Percentiles rank a stretch among this genome's conserved stretches.
phyloP scores from a whole-genome alignment of 768 basidiomycete species.

The Phaffia tasmanica region DNA sequence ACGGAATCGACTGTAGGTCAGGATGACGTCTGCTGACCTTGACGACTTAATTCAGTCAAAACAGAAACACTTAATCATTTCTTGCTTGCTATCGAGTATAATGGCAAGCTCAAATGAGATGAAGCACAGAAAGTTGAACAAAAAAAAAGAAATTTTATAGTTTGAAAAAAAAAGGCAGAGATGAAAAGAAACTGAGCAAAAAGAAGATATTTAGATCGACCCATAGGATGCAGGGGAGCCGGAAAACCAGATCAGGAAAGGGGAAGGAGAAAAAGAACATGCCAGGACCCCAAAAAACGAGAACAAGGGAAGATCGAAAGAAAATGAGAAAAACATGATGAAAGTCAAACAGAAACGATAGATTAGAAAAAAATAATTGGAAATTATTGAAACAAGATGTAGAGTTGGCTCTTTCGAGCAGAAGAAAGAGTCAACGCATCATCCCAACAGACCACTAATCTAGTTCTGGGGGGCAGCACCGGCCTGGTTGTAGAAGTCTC shows the following conservation, averaged over 20 bases:
- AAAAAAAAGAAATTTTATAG: too few relatives aligned
- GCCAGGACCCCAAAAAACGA: slow-evolving; percentile 2
- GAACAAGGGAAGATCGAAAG: neutral
- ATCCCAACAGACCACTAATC: neutral
- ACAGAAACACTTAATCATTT: too few relatives aligned
- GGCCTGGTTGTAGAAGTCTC: slow-evolving; percentile 12
- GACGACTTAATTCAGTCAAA: too few relatives aligned
- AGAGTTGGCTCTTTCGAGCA: neutral
- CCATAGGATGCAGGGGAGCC: slow-evolving; percentile 4
- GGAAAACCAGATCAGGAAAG: neutral
- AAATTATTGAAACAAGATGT: neutral
- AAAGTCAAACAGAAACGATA: slow-evolving; percentile 1
- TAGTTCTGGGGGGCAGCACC: neutral
- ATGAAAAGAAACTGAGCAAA: neutral
- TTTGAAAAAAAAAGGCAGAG: neutral
- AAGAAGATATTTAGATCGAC: neutral
- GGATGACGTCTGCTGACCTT: too few relatives aligned
- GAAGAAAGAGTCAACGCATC: neutral
- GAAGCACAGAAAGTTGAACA: too few relatives aligned
- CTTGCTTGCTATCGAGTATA: too few relatives aligned
- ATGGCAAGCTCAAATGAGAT: too few relatives aligned
- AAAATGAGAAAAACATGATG: neutral
- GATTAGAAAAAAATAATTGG: neutral
- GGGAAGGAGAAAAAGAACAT: neutral
- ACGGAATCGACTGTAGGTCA: too few relatives aligned